Evolutionary conservation across 2,329 filamentous ascomycete genomes (phyloP).

Genomic region (Zymoseptoria ardabiliae): DNA sequence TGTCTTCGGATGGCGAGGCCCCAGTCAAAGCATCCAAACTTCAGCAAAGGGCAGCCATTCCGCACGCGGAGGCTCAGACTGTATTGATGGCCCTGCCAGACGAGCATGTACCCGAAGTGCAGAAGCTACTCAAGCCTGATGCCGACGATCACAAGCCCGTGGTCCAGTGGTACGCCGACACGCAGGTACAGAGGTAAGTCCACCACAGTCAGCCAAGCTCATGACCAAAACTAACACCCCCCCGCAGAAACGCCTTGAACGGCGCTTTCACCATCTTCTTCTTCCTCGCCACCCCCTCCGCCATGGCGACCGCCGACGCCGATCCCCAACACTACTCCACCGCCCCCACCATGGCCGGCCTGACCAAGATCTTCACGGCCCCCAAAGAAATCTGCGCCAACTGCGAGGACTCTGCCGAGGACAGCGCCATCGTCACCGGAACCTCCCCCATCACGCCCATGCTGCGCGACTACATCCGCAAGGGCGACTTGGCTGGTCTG

Average conservation of each 20-base stretch:
- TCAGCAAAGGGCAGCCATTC: neutral
- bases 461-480: neutral
- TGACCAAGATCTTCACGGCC: neutral
- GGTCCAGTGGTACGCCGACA: neutral
- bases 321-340: neutral
- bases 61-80: neutral
- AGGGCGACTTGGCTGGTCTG: neutral
- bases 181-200: neutral
- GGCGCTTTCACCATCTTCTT: neutral
- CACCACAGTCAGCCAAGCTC: neutral
- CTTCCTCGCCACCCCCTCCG: neutral
- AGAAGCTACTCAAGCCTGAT: neutral
- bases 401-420: neutral
- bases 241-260: neutral
- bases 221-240: neutral
- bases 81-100: neutral
- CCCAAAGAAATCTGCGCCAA: neutral
- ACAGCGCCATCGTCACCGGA: neutral
- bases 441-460: neutral
- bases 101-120: neutral
- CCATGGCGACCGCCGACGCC: neutral
- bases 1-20: neutral
- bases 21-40: neutral
- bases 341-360: neutral
- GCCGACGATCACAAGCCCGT: neutral